Base-by-base conservation (phyloP, 257 asterid genomes). In the Fraxinus excelsior region DNA sequence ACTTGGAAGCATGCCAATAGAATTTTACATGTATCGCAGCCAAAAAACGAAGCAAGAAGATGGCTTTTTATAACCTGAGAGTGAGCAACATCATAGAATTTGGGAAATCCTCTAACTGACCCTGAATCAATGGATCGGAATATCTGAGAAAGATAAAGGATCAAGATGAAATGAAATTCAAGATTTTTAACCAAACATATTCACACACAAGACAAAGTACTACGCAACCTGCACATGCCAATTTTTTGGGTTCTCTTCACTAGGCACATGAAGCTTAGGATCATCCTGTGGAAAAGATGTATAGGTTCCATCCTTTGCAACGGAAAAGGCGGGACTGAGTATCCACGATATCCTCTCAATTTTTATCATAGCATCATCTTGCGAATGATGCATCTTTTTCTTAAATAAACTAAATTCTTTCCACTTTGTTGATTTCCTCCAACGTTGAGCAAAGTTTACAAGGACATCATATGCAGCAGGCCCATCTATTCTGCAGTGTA, bases 401-500 rank as follows among this genome's bases (percentile, higher is more conserved):
- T 82, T 91, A 26, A 94, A 85, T 4, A 92, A 82, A 74, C 91
- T 86, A 84, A 92, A 94, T 78, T 93, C 96, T 84, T 81, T 89
- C 97, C 97, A 93, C 84, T 82, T 93, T 68, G 97, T 92, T 18
- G 99, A 88, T 88, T 86, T 95, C 53, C 90, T 89, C 99, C 99
- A 95, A 23, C 99, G 96, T 72, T 95, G 98, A 74, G 96, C 97
- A 87, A 95, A 95, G 88, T 95, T 95, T 76, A 91, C 72, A 80
- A 95, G 97, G 81, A 95, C 98, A 56, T 95, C 99, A 86, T 92
- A 92, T 77, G 97, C 99, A 82, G 99, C 96, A 44, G 99, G 97
- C 32, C 99, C 99, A 0, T 94, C 99, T 73, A 95, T 88, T 86
- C 84, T 86, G 87, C 96, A 86, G 86, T 95, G 99, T 81, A 95